Conservation (phyloP, 2,329 filamentous ascomycete species). For the Xylariaceae sp. region DNA sequence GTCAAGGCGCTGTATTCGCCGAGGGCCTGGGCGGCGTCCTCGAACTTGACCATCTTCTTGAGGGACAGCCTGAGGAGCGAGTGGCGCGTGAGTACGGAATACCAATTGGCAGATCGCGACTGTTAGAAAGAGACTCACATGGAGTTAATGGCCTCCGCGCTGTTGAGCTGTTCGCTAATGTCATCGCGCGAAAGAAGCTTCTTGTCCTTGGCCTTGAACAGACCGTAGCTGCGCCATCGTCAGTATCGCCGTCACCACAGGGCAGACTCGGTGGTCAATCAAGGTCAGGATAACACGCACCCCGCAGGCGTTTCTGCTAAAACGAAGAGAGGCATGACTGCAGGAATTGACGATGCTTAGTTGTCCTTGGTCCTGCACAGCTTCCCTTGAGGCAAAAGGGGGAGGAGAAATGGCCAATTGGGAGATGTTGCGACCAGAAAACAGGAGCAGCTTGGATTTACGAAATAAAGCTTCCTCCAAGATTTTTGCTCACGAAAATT, state of each 20-base stretch:
- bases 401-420: constrained; percentile 14
- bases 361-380: constrained; percentile 24
- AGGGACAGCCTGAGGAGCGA: constrained; percentile 66
- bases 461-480: constrained; percentile 11
- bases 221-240: constrained; percentile 67
- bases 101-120: constrained; percentile 1
- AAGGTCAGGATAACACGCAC: constrained; percentile 39
- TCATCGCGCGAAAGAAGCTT: constrained; percentile 90
- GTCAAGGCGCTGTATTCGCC: constrained; percentile 85
- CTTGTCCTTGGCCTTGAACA: constrained; percentile 98
- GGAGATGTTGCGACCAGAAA: constrained; percentile 9
- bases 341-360: constrained; percentile 17
- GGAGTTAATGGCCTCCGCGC: constrained; percentile 78
- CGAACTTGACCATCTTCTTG: constrained; percentile 97
- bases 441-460: constrained; percentile 14
- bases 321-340: constrained; percentile 81
- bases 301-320: constrained; percentile 87
- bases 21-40: constrained; percentile 82
- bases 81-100: constrained; percentile 1
- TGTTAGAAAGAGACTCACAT: constrained; percentile 58
- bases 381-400: constrained; percentile 22
- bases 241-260: constrained; percentile 12
- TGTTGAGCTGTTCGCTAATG: constrained; percentile 66
- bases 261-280: neutral
- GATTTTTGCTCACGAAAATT: constrained; percentile 23